Base-by-base conservation (phyloP, 2,329 filamentous ascomycete species). In the Clonostachys sp. region DNA sequence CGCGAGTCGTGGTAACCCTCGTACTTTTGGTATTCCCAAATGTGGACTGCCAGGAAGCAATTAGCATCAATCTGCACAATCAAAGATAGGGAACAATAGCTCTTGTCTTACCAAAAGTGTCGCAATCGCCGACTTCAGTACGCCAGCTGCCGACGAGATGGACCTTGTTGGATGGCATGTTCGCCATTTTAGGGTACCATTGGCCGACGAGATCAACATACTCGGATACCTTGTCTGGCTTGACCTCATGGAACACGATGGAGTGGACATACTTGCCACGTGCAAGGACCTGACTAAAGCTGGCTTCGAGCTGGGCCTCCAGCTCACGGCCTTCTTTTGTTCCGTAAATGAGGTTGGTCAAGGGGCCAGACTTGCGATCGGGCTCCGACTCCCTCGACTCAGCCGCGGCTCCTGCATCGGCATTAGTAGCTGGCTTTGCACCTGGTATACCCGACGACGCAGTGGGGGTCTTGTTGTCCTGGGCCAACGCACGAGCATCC, bases 1-100 rank as follows among this genome's bases (percentile, higher is more conserved):
- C 96, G 78, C 17, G 94, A 97, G 51, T 87, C 84, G 69, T 99
- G 94, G 69, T 97, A 97, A 51, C 94, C 94, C 58, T 91, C 80
- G 71, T 97, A 99, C 59, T 91, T 87, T 70, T 97, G 91, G 68
- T 99, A 99, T 69, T 99, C 94, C 94, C 94, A 99, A 61, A 99
- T 99, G 66, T 99, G 94, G 45, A 99, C 94, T 97, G 58, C 45
- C 41, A n/a, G 17, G 17, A n/a, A 16, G 41, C 34, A 35, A 66
- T 39, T n/a, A 18, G 14, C 12, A 14, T n/a, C 36, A 30, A 30
- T 39, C 2, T 39, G 12, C 14, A 39, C 10, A 14, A n/a, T n/a
- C 36, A 12, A n/a, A 1, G 36, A 39, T n/a, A 39, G 36, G 13
- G 12, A 39, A n/a, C 1, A 13, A 18, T n/a, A n/a, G 36, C 12